A percentile compares a stretch with the other conserved stretches of the same genome.
These are phyloP conservation scores for Biscutella auriculata DNA, from an alignment of 441 rosid species.

Conservation along the genomic window DNA sequence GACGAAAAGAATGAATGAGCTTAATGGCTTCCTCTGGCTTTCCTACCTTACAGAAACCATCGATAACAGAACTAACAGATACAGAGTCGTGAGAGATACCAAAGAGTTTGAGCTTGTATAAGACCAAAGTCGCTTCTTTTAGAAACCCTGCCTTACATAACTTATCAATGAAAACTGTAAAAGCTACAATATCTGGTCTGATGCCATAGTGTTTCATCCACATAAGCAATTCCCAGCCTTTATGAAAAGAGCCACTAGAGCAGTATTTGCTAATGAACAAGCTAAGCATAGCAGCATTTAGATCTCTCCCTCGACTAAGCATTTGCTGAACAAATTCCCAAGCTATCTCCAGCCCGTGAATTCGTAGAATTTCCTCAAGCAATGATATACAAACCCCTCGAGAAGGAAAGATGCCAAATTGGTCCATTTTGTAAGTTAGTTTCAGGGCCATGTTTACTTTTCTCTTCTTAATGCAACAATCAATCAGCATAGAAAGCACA, in stretches of 20 bases:
- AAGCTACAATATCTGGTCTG: constrained; percentile 32
- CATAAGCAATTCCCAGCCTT: constrained; percentile 28
- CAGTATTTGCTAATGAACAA: constrained; percentile 25
- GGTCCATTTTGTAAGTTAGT: constrained; percentile 19
- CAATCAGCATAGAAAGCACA: constrained; percentile 23
- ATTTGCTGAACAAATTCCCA: constrained; percentile 29
- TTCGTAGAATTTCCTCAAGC: constrained; percentile 17
- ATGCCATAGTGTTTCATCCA: constrained; percentile 32
- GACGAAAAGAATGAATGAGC: constrained; percentile 25
- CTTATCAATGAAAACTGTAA: constrained; percentile 24
- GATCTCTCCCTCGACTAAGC: constrained; percentile 21
- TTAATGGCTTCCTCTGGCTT: constrained; percentile 29
- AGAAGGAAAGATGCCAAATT: constrained; percentile 28
- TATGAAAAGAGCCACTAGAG: constrained; percentile 24
- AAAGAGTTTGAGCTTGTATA: constrained; percentile 28
- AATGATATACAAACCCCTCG: constrained; percentile 28
- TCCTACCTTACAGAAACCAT: constrained; percentile 33
- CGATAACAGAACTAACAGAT: constrained; percentile 28
- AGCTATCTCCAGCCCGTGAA: constrained; percentile 23
- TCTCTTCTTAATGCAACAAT: constrained; percentile 28
- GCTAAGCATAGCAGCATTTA: constrained; percentile 26
- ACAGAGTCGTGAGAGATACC: constrained; percentile 33
- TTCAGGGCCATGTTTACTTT: constrained; percentile 21
- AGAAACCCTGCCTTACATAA: constrained; percentile 29
- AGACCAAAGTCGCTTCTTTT: constrained; percentile 28